Conservation (phyloP, 805 yeast species). For the Barnettozyma vustinii region DNA sequence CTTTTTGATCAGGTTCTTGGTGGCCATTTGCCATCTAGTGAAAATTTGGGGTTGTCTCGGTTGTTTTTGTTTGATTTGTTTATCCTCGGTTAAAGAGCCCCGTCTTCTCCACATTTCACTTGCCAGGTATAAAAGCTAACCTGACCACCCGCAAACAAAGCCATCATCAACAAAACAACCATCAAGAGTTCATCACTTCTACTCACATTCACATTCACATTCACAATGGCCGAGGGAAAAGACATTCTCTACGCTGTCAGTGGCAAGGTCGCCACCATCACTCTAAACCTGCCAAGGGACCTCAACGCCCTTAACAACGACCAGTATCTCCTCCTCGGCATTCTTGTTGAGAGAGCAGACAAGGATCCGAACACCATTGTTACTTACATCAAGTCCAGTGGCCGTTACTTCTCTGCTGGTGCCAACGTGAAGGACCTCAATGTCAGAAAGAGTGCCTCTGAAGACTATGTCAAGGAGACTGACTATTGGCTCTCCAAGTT, state of each 20-base stretch:
- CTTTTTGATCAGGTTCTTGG: not conserved
- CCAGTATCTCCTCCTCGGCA: constrained; percentile 58
- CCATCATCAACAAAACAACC: not conserved
- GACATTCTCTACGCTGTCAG: constrained; percentile 29
- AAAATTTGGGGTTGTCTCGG: not conserved
- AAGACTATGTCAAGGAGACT: constrained; percentile 21
- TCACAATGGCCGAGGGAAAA: constrained; percentile 18
- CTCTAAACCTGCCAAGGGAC: constrained; percentile 53
- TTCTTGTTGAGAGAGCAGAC: constrained; percentile 57
- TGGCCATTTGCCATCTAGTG: not conserved
- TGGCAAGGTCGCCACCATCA: constrained; percentile 54
- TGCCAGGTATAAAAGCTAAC: not conserved
- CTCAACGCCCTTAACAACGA: constrained; percentile 63
- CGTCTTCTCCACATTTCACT: constrained; percentile 1
- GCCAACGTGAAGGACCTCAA: constrained; percentile 53
- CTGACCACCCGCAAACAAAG: not conserved
- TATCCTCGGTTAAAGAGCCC: not conserved
- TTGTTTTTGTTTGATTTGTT: not conserved
- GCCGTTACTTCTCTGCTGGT: constrained; percentile 79
- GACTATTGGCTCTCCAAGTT: constrained; percentile 50
- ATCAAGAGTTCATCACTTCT: not conserved
- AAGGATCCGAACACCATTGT: constrained; percentile 52
- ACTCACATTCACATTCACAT: too few species aligned
- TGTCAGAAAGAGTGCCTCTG: constrained; percentile 7
- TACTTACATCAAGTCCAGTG: constrained; percentile 66